phyloP scores from a whole-genome alignment of 164 flowering plant genomes.

The Tetracentron sinense region DNA sequence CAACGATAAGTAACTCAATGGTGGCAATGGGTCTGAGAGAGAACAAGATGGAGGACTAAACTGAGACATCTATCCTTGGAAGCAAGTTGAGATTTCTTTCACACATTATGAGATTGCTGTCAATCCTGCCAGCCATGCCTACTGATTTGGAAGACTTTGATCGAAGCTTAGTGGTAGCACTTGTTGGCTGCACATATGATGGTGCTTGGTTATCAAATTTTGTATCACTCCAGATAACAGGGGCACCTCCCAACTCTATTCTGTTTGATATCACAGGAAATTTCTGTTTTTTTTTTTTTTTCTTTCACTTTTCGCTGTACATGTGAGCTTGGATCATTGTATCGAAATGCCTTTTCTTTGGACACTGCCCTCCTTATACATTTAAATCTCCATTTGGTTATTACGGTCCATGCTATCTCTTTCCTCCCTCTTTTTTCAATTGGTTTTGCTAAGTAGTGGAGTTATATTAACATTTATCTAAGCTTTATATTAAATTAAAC shows the following conservation, averaged over 20 bases:
- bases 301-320: not conserved
- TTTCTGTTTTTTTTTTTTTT: not conserved
- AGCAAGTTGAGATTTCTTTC: not conserved
- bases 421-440: too few relatives aligned
- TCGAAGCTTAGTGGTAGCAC: too few relatives aligned
- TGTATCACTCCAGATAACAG: not conserved
- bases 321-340: too few relatives aligned
- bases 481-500: too few relatives aligned
- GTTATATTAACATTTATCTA: too few relatives aligned
- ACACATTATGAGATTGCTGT: not conserved
- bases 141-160: not conserved
- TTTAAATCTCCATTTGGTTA: too few relatives aligned
- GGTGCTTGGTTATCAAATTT: not conserved
- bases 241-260: not conserved
- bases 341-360: too few relatives aligned
- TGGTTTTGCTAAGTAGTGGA: too few relatives aligned
- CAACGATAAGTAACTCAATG: slow-evolving; percentile 8
- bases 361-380: too few relatives aligned
- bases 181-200: too few relatives aligned
- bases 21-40: not conserved
- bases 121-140: not conserved
- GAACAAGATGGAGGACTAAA: not conserved
- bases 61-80: not conserved
- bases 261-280: not conserved
- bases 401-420: too few relatives aligned